Base-by-base conservation (phyloP, 73 alveolate genomes). In the Uronychia setigera region DNA sequence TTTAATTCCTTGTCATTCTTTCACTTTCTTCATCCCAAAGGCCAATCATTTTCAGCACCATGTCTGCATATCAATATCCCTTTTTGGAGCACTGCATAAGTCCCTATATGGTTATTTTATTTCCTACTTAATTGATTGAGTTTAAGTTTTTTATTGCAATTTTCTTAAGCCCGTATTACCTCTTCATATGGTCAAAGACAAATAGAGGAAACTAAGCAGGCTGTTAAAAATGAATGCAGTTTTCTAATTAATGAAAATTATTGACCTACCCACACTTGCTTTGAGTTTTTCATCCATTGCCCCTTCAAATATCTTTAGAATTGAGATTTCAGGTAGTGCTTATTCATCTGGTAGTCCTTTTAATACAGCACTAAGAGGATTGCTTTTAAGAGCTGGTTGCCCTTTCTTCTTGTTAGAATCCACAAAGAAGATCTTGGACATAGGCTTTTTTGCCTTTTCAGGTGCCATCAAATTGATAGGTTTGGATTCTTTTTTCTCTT, bases 91-190 rank as follows among this genome's bases (percentile, higher is more conserved):
- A 9, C 32, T 31, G 33, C 59, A 26, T 78, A 30, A 78, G 26
- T 1, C 33, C 75, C 75, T 78, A 30, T 76, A 58, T 76, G 1
- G 31, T 30, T 30, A 32, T 27, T 29, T 35, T 1, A 26, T 30
- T 11, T 30, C 81, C 81, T 30, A 30, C 81, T 27, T 78, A 19
- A 80, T 31, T 1, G 29, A 46, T 46, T 5, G 67, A 58, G 27
- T 35, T 81, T 9, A 81, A 33, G 34, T 81, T 88, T 35, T 88
- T 88, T 33, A 81, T 78, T 11, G 94, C 94, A 59, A 88, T 88
- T 5, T 88, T 88, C 57, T 88, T 88, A 19, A 88, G 83, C 1
- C 94, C 94, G 83, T 81, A 88, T 35, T 83, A 46, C 88, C 60
- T 88, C 25, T 60, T 35, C 33, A 81, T 34, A n/a, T 59, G 33